Conservation (phyloP, 2,329 filamentous ascomycete species). For the Microdochium trichocladiopsis region DNA sequence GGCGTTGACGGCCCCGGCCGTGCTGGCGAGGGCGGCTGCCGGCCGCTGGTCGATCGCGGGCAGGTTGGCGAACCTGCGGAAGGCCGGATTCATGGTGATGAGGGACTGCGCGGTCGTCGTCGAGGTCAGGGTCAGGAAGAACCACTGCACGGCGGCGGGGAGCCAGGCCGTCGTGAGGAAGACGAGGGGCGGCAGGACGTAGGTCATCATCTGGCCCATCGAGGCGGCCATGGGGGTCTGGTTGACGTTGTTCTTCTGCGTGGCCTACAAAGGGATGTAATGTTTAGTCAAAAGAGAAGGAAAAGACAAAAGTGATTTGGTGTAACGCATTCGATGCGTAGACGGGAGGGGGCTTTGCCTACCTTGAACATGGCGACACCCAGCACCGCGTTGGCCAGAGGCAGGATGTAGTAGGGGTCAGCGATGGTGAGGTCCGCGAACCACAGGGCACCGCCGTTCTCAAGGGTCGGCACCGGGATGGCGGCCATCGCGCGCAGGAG, state of each 20-base stretch:
- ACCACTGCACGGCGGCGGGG: conserved; percentile 40
- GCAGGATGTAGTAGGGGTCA: conserved; percentile 76
- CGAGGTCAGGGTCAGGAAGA: conserved; percentile 33
- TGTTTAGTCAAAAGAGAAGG: neutral
- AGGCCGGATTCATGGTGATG: conserved; percentile 26
- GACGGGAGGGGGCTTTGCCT: too few species aligned
- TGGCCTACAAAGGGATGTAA: neutral
- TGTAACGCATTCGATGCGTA: too few species aligned
- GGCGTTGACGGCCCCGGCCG: neutral
- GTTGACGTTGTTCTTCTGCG: conserved; percentile 12
- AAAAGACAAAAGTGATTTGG: too few species aligned
- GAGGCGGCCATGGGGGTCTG: conserved; percentile 21
- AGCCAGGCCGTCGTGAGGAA: conserved; percentile 39
- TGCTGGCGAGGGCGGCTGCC: neutral
- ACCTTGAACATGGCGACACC: conserved; percentile 55
- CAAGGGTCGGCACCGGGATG: conserved; percentile 75
- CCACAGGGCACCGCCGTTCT: conserved; percentile 68
- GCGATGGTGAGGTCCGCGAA: conserved; percentile 66
- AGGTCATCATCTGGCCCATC: conserved; percentile 34
- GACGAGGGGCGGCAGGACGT: conserved; percentile 33
- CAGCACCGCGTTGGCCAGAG: conserved; percentile 48
- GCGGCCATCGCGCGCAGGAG: conserved; percentile 65
- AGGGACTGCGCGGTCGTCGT: conserved; percentile 24
- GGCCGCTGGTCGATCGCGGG: conserved; percentile 20
- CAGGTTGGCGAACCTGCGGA: conserved; percentile 31